Conservation (phyloP, 768 basidiomycete species). For the Dendrothele bispora region DNA sequence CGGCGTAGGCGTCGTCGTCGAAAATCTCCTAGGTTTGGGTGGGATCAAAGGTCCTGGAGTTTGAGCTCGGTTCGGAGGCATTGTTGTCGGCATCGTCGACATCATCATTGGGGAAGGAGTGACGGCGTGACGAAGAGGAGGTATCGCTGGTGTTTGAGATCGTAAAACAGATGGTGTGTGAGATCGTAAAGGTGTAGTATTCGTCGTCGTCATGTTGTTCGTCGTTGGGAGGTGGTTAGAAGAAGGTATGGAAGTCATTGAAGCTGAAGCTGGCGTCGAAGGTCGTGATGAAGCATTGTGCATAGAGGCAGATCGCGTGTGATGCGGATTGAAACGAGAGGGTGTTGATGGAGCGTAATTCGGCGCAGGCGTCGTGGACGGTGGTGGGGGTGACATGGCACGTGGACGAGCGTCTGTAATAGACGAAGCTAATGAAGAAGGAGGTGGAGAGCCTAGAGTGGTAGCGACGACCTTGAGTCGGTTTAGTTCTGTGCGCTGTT, state of each 20-base stretch:
- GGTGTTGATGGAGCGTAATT: constrained; percentile 46
- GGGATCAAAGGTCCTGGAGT: constrained; percentile 24
- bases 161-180: constrained; percentile 23
- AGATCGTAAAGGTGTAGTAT: constrained; percentile 30
- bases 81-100: constrained; percentile 23
- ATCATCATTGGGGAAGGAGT: no score
- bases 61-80: constrained; percentile 24
- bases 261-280: constrained; percentile 18
- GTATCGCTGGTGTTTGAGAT: constrained; percentile 28
- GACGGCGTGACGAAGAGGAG: no score
- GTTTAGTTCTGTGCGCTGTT: constrained; percentile 68
- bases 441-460: constrained; percentile 29
- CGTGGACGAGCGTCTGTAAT: constrained; percentile 25
- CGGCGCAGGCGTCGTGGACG: constrained; percentile 33
- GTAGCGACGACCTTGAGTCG: constrained; percentile 51
- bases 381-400: constrained; percentile 35
- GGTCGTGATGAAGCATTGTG: constrained; percentile 29
- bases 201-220: no score
- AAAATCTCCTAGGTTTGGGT: no score
- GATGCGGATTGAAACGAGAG: constrained; percentile 52
- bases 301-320: constrained; percentile 57
- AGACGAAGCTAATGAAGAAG: constrained; percentile 27
- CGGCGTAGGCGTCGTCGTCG: constrained; percentile 35
- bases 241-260: constrained; percentile 14
- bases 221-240: constrained; percentile 19